Base-by-base conservation (phyloP, 2,329 filamentous ascomycete genomes). In the Oidium heveae region DNA sequence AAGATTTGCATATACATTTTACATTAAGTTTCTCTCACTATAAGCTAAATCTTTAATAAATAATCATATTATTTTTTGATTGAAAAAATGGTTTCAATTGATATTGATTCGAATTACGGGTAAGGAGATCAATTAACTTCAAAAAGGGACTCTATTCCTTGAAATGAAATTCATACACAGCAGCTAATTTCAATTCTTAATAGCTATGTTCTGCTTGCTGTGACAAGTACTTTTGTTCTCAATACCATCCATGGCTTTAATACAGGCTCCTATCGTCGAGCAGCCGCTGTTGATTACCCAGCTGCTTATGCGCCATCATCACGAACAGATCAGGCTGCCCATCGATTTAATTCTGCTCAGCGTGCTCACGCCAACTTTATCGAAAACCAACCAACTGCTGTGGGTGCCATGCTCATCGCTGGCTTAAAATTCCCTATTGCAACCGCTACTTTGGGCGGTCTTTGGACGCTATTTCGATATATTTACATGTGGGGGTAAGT, bases 291-390 rank as follows among this genome's bases (percentile, higher is more conserved):
- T 61, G 63, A 66, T 46, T 82, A 80, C 61, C 79, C 79, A 28
- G 71, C 68, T 54, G 61, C 73, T 46, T 82, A 81, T 61, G 78
- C 60, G 0, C 59, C 59, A 0, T 32, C 50, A 0, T 56, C 59
- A 4, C 58, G 59, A 28, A 63, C 59, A 24, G 59, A 60, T 72
- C 46, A 53, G 10, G 61, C 55, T 51, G 64, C 64, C 9, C 74
- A 67, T 64, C 63, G 65, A 54, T 82, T 82, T 69, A 83, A 83
- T 70, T 81, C 77, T 68, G 74, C 74, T 54, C 77, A 80, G 62
- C 74, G 76, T 51, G 72, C 76, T 10, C 79, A 83, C 64, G 67
- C 69, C 60, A 81, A 82, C 70, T 82, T 72, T 67, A 71, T 70
- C 59, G 80, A 83, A 69, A 79, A 76, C 66, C 68, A 75, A 37